These are phyloP conservation scores for Saraca asoca DNA, from an alignment of 331 rosid genomes.

Conservation along the genomic window DNA sequence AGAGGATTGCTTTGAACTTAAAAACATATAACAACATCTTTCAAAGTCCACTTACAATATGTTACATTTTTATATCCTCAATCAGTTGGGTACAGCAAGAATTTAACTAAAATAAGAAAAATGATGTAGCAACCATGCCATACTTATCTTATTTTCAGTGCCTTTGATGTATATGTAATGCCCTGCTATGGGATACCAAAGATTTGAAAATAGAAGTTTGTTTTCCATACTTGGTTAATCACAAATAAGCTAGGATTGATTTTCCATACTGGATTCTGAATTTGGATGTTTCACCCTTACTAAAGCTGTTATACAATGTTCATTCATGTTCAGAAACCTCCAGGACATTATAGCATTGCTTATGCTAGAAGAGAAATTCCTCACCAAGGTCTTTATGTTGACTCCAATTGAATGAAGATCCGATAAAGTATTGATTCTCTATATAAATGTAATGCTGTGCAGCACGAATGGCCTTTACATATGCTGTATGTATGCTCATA, in stretches of 20 bases:
- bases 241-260: conserved; percentile 15
- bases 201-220: conserved; percentile 7
- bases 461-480: conserved; percentile 92
- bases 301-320: conserved; percentile 15
- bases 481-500: conserved; percentile 98
- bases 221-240: neutral
- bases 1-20: conserved; percentile 1
- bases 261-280: neutral
- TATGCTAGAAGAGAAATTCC: conserved; percentile 25
- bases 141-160: conserved; percentile 6
- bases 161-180: conserved; percentile 4
- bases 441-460: conserved; percentile 94
- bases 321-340: neutral
- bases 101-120: neutral
- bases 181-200: neutral
- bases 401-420: conserved; percentile 89
- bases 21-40: conserved; percentile 9
- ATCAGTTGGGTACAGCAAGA: neutral
- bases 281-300: neutral
- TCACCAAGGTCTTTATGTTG: conserved; percentile 76
- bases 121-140: neutral
- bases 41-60: neutral
- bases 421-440: conserved; percentile 94
- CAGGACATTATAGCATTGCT: conserved; percentile 29
- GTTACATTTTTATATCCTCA: conserved; percentile 5